Evolutionary conservation across 2,329 filamentous ascomycete species (phyloP).

Genomic region (Chrysoporthe austroafricana): DNA sequence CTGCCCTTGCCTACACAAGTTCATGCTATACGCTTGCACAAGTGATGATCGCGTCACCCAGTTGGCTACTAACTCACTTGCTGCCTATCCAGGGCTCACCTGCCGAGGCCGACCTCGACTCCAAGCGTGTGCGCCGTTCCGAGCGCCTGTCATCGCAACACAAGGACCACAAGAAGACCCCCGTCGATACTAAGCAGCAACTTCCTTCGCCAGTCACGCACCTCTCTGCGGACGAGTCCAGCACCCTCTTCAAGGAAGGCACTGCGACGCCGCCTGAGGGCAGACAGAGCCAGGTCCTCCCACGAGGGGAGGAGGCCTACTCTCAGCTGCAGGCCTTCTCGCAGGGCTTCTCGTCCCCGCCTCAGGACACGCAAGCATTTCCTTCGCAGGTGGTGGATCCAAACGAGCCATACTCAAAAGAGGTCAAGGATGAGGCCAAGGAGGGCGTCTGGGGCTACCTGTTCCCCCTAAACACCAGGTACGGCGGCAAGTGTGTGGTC

Average conservation of each 20-base stretch:
- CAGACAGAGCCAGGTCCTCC: slow-evolving; percentile 58
- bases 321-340: slow-evolving; percentile 40
- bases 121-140: slow-evolving; percentile 84
- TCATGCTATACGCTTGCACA: slow-evolving; percentile 1
- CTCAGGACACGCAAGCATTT: slow-evolving; percentile 73
- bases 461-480: slow-evolving; percentile 75
- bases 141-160: slow-evolving; percentile 65
- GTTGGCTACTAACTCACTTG: slow-evolving; percentile 34
- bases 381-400: slow-evolving; percentile 72
- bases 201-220: slow-evolving; percentile 83
- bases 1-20: neutral
- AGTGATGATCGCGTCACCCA: too few relatives aligned
- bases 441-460: slow-evolving; percentile 97
- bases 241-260: slow-evolving; percentile 67
- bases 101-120: slow-evolving; percentile 63
- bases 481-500: slow-evolving; percentile 68
- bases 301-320: slow-evolving; percentile 49
- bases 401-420: slow-evolving; percentile 72
- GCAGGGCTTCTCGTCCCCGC: slow-evolving; percentile 55
- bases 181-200: slow-evolving; percentile 65
- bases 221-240: slow-evolving; percentile 58
- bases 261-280: slow-evolving; percentile 72
- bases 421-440: slow-evolving; percentile 79
- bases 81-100: slow-evolving; percentile 61
- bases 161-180: slow-evolving; percentile 55